Evolutionary conservation across 2,329 filamentous ascomycete species (phyloP).

Genomic region (Shiraia sp.): DNA sequence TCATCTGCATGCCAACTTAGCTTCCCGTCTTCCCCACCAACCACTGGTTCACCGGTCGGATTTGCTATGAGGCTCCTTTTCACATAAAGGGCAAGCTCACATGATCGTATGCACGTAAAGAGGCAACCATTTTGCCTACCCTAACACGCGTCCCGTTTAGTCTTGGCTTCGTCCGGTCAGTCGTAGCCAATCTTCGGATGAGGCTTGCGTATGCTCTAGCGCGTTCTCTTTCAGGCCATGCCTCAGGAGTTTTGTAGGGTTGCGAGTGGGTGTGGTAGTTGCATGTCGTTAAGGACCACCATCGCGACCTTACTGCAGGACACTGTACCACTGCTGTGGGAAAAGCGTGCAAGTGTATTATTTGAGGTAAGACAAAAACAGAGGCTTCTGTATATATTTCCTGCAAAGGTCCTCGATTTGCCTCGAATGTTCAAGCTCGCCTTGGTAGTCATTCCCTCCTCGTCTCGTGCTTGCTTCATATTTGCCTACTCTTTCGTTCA

Average conservation of each 20-base stretch:
- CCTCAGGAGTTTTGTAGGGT: conserved; percentile 6
- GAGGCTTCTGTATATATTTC: conserved; percentile 16
- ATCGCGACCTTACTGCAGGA: conserved; percentile 13
- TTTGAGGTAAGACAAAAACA: conserved; percentile 7
- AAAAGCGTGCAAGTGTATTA: conserved; percentile 6
- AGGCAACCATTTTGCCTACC: conserved; percentile 18
- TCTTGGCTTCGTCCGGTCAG: conserved; percentile 30
- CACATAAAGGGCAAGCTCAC: conserved; percentile 2
- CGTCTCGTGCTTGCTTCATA: background rate
- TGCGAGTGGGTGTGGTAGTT: conserved; percentile 5
- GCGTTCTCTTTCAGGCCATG: conserved; percentile 13
- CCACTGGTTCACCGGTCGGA: conserved; percentile 20
- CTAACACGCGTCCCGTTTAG: conserved; percentile 9
- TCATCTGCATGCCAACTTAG: conserved; percentile 14
- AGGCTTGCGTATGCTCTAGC: conserved; percentile 17
- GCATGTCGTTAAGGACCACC: conserved; percentile 9
- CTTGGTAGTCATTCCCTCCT: conserved; percentile 8
- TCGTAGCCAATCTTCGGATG: conserved; percentile 12
- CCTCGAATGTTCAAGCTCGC: conserved; percentile 10
- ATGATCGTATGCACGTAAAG: conserved; percentile 3
- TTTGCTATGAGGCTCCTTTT: conserved; percentile 13
- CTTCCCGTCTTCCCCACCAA: conserved; percentile 8
- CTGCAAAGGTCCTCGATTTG: conserved; percentile 14
- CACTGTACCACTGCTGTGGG: conserved; percentile 12
- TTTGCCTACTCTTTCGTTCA: conserved; percentile 1